Conservation (phyloP, 225 moss, liverwort and hornwort genomes). For the Sphagnum contortum region DNA sequence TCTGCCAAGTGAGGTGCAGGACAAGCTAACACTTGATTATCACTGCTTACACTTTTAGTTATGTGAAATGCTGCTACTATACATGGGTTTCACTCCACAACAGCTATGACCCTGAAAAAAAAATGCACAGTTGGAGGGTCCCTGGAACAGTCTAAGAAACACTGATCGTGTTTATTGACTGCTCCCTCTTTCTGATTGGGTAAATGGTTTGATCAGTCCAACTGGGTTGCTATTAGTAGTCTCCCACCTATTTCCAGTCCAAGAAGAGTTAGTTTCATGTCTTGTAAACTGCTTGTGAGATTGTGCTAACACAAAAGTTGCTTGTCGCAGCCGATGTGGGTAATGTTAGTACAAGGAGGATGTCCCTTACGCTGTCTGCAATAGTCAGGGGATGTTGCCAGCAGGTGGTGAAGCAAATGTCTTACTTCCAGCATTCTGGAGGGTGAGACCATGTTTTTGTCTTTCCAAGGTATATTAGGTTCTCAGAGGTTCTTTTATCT, state of each 20-base stretch:
- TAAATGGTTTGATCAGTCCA: too few species aligned
- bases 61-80: too few species aligned
- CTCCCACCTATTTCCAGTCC: too few species aligned
- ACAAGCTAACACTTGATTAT: constrained; percentile 16
- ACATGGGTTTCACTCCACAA: neutral
- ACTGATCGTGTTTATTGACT: too few species aligned
- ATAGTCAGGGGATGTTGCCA: constrained; percentile 58
- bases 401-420: constrained; percentile 57
- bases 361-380: constrained; percentile 55
- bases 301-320: neutral
- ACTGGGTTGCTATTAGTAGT: too few species aligned
- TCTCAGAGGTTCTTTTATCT: neutral
- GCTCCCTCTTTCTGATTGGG: too few species aligned
- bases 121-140: too few species aligned
- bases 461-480: constrained; percentile 46
- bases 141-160: too few species aligned
- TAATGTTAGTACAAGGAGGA: constrained; percentile 56
- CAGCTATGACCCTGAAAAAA: too few species aligned
- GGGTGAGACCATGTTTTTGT: constrained; percentile 70
- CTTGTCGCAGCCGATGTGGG: constrained; percentile 52
- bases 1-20: constrained; percentile 38
- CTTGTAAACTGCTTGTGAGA: too few species aligned
- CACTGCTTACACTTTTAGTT: too few species aligned
- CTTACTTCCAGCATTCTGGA: constrained; percentile 61
- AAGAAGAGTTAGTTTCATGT: too few species aligned